Evolutionary conservation across 371 early-diverging fungal species (phyloP).

Genomic region (Haplosporangium sp.): DNA sequence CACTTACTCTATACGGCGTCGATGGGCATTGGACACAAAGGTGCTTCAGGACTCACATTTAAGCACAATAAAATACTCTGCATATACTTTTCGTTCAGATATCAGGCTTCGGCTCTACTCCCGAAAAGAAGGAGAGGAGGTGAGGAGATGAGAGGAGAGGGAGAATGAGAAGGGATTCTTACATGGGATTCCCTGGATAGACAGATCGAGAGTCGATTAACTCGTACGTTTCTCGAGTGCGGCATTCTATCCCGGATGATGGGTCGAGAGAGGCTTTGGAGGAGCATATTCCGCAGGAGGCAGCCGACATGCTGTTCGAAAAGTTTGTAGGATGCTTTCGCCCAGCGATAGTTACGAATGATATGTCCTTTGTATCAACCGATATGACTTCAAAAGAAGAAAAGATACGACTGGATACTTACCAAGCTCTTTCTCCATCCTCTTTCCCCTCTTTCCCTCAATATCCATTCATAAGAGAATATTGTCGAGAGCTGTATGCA

Average conservation of each 20-base stretch:
- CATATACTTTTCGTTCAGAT: too few relatives aligned
- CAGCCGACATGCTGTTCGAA: slow-evolving; percentile 32
- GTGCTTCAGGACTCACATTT: too few relatives aligned
- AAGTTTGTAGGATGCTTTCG: slow-evolving; percentile 22
- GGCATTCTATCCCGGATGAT: slow-evolving; percentile 25
- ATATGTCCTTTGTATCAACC: slow-evolving; percentile 2
- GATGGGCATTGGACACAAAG: too few relatives aligned
- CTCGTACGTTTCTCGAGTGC: slow-evolving; percentile 26
- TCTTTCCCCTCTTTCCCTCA: not conserved
- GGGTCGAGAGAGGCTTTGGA: slow-evolving; percentile 24
- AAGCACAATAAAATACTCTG: too few relatives aligned
- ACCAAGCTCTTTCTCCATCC: not conserved
- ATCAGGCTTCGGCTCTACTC: too few relatives aligned
- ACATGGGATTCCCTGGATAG: slow-evolving; percentile 33
- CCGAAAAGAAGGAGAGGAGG: too few relatives aligned
- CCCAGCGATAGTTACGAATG: slow-evolving; percentile 8
- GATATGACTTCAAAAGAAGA: too few relatives aligned
- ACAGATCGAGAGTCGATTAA: slow-evolving; percentile 18
- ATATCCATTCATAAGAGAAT: not conserved
- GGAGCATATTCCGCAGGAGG: slow-evolving; percentile 20
- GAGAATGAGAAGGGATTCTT: too few relatives aligned
- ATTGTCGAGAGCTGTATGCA: slow-evolving; percentile 8
- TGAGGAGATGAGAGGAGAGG: too few relatives aligned
- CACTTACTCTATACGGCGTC: too few relatives aligned
- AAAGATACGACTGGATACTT: not conserved